Percentiles rank a stretch among this genome's conserved stretches.
These are phyloP conservation scores for Strobilomyces echinocephalus DNA, from an alignment of 768 basidiomycete species.

Conservation along the genomic window DNA sequence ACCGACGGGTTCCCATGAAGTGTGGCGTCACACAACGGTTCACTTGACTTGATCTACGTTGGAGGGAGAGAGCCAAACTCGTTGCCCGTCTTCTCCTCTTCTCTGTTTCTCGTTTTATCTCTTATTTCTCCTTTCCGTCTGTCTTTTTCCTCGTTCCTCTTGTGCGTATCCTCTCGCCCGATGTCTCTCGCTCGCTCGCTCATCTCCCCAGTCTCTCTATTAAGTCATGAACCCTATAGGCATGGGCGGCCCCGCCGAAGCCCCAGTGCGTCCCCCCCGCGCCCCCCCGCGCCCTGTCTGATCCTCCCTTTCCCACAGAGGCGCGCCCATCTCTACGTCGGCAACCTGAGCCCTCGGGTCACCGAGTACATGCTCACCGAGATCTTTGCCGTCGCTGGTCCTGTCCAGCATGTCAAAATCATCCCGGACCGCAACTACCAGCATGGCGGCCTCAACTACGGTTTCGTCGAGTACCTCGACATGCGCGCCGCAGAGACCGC, in stretches of 20 bases:
- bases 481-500: conserved; percentile 99
- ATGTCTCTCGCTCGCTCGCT: background rate
- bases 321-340: conserved; percentile 97
- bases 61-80: conserved; percentile 17
- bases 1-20: conserved; percentile 23
- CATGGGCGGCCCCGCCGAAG: conserved; percentile 67
- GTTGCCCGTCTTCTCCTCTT: conserved; percentile 20
- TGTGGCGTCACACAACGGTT: conserved; percentile 20
- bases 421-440: conserved; percentile 99
- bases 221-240: conserved; percentile 71
- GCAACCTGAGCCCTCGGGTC: conserved; percentile 94
- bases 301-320: conserved; percentile 42
- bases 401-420: conserved; percentile 98
- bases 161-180: conserved; percentile 20
- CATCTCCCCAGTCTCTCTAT: conserved; percentile 34
- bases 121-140: conserved; percentile 31
- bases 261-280: conserved; percentile 54
- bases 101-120: conserved; percentile 31
- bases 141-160: conserved; percentile 35
- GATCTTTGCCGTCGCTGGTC: conserved; percentile 93
- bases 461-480: conserved; percentile 98
- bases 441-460: conserved; percentile 98
- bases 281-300: background rate
- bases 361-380: conserved; percentile 99
- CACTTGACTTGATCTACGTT: conserved; percentile 24